phyloP scores from a whole-genome alignment of 345 rosid genomes.

The Mallotus nudiflorus region DNA sequence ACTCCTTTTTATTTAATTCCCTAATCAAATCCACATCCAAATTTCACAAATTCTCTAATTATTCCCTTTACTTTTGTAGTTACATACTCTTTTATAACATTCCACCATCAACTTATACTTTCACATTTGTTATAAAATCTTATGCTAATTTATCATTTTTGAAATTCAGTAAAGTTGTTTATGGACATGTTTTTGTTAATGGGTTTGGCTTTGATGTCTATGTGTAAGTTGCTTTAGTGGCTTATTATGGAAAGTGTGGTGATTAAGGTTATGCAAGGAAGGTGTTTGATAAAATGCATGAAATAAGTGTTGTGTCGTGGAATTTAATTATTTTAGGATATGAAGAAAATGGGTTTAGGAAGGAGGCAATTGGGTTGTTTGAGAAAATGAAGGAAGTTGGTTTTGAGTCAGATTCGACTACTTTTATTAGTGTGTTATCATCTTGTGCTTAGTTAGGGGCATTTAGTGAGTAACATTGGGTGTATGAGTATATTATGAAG shows the following conservation, averaged over 20 bases:
- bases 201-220: constrained; percentile 62
- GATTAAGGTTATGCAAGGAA: no score
- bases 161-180: constrained; percentile 51
- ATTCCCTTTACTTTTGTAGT: constrained; percentile 56
- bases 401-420: constrained; percentile 58
- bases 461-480: constrained; percentile 57
- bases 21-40: constrained; percentile 62
- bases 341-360: constrained; percentile 69
- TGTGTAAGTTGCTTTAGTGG: constrained; percentile 64
- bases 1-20: constrained; percentile 66
- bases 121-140: constrained; percentile 69
- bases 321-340: constrained; percentile 77
- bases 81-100: constrained; percentile 46
- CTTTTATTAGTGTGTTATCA: constrained; percentile 60
- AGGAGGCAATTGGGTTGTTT: constrained; percentile 61
- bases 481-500: constrained; percentile 45
- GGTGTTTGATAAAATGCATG: constrained; percentile 64
- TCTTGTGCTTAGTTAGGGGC: constrained; percentile 79
- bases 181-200: constrained; percentile 51
- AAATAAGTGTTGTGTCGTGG: constrained; percentile 67
- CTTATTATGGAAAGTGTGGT: no score
- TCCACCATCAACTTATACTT: constrained; percentile 59
- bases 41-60: constrained; percentile 29
- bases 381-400: constrained; percentile 48
- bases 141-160: constrained; percentile 58